Evolutionary conservation across 768 basidiomycete species (phyloP).

Genomic region (Favolaschia claudopus): DNA sequence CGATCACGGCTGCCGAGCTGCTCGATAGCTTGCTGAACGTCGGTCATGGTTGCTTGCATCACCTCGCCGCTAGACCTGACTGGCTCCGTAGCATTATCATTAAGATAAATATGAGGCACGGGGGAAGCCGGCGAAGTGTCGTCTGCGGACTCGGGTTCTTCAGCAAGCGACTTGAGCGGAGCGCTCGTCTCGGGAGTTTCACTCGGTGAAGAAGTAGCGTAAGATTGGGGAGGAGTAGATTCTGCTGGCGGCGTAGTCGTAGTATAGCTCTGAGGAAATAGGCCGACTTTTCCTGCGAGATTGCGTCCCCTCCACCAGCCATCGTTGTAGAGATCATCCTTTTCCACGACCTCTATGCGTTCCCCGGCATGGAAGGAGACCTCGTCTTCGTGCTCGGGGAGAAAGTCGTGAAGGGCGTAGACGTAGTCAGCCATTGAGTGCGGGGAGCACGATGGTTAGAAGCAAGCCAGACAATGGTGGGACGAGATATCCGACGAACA

Average conservation of each 20-base stretch:
- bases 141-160: conserved; percentile 50
- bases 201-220: conserved; percentile 22
- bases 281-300: conserved; percentile 78
- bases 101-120: conserved; percentile 40
- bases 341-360: conserved; percentile 88
- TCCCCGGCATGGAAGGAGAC: conserved; percentile 86
- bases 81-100: conserved; percentile 28
- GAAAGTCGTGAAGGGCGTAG: conserved; percentile 87
- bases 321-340: conserved; percentile 91
- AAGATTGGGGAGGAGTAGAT: conserved; percentile 30
- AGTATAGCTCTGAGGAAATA: conserved; percentile 93
- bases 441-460: not conserved
- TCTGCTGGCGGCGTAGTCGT: conserved; percentile 57
- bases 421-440: conserved; percentile 82
- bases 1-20: conserved; percentile 67
- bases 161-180: conserved; percentile 52
- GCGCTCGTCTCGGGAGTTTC: conserved; percentile 26
- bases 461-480: not conserved
- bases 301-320: conserved; percentile 99
- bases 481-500: not conserved
- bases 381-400: conserved; percentile 95
- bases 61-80: conserved; percentile 56
- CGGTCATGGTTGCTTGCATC: conserved; percentile 89
- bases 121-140: conserved; percentile 38
- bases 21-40: conserved; percentile 90